Evolutionary conservation across 176 grass and related monocot species (phyloP).

Genomic region (Canna indica): DNA sequence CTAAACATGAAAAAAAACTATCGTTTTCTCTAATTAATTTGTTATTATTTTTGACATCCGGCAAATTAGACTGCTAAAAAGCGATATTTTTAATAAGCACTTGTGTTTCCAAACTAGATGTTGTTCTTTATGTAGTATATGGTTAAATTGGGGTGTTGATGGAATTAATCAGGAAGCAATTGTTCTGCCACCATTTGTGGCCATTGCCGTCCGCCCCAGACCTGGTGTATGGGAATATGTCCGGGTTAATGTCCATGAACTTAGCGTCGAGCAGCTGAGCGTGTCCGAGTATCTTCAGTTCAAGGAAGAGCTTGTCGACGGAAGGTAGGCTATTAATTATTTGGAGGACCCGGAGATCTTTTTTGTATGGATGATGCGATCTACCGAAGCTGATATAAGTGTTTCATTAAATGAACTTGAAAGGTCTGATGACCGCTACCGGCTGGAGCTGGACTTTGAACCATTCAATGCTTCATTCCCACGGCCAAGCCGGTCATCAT

Average conservation of each 20-base stretch:
- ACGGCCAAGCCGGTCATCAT: conserved; percentile 62
- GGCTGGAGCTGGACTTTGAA: conserved; percentile 86
- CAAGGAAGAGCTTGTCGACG: conserved; percentile 86
- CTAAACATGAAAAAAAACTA: not conserved
- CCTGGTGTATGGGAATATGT: conserved; percentile 94
- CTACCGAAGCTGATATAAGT: conserved; percentile 6
- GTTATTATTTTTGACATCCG: not conserved
- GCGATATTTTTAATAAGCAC: not conserved
- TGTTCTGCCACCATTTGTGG: conserved; percentile 88
- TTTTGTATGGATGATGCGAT: not conserved
- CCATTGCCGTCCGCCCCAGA: conserved; percentile 86
- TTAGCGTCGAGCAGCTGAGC: conserved; percentile 79
- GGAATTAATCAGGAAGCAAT: conserved; percentile 70
- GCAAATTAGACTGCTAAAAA: not conserved
- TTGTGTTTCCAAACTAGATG: not conserved
- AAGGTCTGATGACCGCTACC: conserved; percentile 37
- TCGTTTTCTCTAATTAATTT: not conserved
- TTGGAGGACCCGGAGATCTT: not conserved
- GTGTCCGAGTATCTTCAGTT: conserved; percentile 73
- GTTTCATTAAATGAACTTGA: not conserved
- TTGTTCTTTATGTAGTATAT: not conserved
- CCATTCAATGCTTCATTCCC: conserved; percentile 85
- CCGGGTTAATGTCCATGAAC: conserved; percentile 83
- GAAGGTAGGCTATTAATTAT: conserved; percentile 36
- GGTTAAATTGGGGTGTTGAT: not conserved